Conservation (phyloP, 2,329 filamentous ascomycete genomes). For the Aspergillus eucalypticola region DNA sequence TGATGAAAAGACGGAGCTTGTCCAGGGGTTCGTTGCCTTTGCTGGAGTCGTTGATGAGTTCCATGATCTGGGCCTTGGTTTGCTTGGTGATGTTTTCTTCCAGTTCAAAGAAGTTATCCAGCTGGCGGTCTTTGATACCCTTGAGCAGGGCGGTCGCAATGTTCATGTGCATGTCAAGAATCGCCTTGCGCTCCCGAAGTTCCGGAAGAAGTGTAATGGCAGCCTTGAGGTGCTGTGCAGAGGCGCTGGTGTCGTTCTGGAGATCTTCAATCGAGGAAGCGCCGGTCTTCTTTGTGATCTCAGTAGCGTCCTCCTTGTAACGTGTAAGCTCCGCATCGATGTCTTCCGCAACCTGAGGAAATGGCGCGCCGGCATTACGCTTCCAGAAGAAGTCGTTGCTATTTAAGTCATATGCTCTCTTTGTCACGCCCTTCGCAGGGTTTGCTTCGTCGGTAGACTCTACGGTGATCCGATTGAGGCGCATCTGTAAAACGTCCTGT, state of each 20-base stretch:
- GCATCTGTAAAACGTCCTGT: conserved; percentile 74
- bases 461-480: conserved; percentile 91
- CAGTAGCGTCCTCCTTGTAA: conserved; percentile 92
- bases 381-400: conserved; percentile 96
- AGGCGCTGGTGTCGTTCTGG: conserved; percentile 82
- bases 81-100: conserved; percentile 93
- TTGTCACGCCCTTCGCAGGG: conserved; percentile 71
- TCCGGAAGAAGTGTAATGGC: conserved; percentile 92
- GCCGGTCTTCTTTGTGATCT: conserved; percentile 93
- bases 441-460: conserved; percentile 80
- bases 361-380: conserved; percentile 85
- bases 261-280: conserved; percentile 90
- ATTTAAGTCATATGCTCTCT: conserved; percentile 86
- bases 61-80: conserved; percentile 82
- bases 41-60: conserved; percentile 75
- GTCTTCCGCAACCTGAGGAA: conserved; percentile 94
- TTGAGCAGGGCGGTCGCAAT: conserved; percentile 77
- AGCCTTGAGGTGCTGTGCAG: conserved; percentile 91
- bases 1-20: conserved; percentile 91
- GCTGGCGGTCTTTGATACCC: conserved; percentile 90
- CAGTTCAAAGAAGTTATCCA: conserved; percentile 94
- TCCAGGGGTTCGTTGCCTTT: conserved; percentile 84
- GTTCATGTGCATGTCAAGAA: conserved; percentile 98
- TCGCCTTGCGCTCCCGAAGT: conserved; percentile 85
- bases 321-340: conserved; percentile 90